Base-by-base conservation (phyloP, 345 rosid species). In the Microcos paniculata region DNA sequence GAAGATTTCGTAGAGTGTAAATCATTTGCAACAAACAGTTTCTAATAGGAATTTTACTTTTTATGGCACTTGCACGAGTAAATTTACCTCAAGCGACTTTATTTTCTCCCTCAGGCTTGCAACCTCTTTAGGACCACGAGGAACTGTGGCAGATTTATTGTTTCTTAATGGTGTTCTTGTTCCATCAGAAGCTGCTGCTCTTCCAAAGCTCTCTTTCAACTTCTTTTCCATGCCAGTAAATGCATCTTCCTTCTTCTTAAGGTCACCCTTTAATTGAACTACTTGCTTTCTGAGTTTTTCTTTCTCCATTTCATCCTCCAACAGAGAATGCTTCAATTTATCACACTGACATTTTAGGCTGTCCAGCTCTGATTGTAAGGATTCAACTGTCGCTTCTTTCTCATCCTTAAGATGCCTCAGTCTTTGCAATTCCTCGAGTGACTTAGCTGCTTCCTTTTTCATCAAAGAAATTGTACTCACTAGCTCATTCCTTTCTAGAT, bases 271-370 rank as follows among this genome's bases (percentile, higher is more conserved):
- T 62, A 89, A 69, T 75, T 84, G 84, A 63, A 75, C 70, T 7
- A 87, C 82, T 73, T 91, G 90, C 81, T 85, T 89, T 81, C 78
- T 86, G 53, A 90, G 86, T 21, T 84, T 87, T 82, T 92, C 96
- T 51, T 89, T 92, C 87, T 89, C 94, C 49, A 62, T 5, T 71
- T 91, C 94, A 69, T 85, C 88, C 77, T 77, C 88, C 10, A 75
- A 59, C 26, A 90, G 57, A 21, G 90, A 79, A 65, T 76, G 78
- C 69, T 87, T 87, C 85, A 90, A 74, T 75, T 85, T 86, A 65
- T 85, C 75, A 73, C 85, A 84, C 28, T 77, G 86, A 55, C 35
- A 73, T 83, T 82, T 86, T 63, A 81, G 84, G n/a, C 72, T 68
- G 49, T 84, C 88, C 48, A 87, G 45, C 80, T 91, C 92, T 51